Base-by-base conservation (phyloP, 805 yeast genomes). In the Huiozyma naganishii region DNA sequence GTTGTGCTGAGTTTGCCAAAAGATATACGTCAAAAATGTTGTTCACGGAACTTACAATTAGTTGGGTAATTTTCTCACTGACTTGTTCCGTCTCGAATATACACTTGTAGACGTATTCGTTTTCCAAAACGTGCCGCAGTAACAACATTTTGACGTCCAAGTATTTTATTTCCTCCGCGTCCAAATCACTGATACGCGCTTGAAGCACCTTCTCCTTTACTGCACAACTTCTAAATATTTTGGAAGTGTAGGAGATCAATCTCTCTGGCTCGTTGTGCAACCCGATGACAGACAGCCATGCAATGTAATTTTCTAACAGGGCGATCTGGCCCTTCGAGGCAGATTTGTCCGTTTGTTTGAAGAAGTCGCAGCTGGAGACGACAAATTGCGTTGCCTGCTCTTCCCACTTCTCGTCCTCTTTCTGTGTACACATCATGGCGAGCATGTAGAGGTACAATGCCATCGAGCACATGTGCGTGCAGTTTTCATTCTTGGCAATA, bases 261-360 rank as follows among this genome's bases (percentile, higher is more conserved):
- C 47, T 45, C 6, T 45, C 41, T 4, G 54, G 48, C 2, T 51
- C 52, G 32, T 47, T 50, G 39, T 44, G 42, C 2, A 33, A 29
- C 6, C 44, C 63, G 40, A 79, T 64, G 4, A 71, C 60, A 30
- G 63, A 68, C 36, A 79, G 53, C 56, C 79, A 74, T 27, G 74
- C 61, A 52, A 80, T 85, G 45, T 79, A 64, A 27, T 73, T 71
- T 44, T 80, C 83, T 47, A 83, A 58, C 29, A 84, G 60, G 32
- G 74, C 61, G n/a, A 76, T 64, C 59, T 83, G 92, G 55, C 80
- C 89, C 29, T 73, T 69, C 34, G 76, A 64, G 42, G 79, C 66
- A 1, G 69, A 54, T 3, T 70, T 72, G 27, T 73, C 68, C 27
- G 69, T 68, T 27, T 74, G 56, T 0, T 70, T 55, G 42, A 81